These are phyloP conservation scores for Rhododendron molle DNA, from an alignment of 148 eudicot genomes.

Conservation along the genomic window DNA sequence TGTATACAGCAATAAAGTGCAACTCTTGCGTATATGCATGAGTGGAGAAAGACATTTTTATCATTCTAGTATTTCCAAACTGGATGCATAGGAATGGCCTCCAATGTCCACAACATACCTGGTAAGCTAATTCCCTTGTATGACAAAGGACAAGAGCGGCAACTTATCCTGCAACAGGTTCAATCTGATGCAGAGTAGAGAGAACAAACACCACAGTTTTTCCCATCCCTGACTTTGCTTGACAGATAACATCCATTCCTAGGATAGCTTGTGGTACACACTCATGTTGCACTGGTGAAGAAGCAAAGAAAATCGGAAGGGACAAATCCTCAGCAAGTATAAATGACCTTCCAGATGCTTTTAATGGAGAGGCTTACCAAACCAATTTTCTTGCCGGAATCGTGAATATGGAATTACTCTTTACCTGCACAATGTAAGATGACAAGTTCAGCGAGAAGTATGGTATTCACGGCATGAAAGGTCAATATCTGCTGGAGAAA, in stretches of 20 bases:
- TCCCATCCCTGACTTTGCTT: too few species aligned
- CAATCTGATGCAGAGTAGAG: constrained; percentile 64
- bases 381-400: constrained; percentile 25
- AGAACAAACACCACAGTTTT: too few species aligned
- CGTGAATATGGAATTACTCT: constrained; percentile 19
- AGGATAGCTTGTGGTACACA: constrained; percentile 66
- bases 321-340: constrained; percentile 32
- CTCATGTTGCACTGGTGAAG: too few species aligned
- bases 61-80: not conserved
- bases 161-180: constrained; percentile 57
- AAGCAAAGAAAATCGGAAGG: constrained; percentile 37
- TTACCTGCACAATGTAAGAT: constrained; percentile 32
- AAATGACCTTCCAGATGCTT: constrained; percentile 28
- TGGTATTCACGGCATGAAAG: not conserved
- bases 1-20: not conserved
- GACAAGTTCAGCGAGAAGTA: not conserved
- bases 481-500: not conserved
- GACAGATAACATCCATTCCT: too few species aligned
- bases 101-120: not conserved
- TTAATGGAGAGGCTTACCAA: constrained; percentile 31
- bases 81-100: too few species aligned
- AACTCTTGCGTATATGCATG: not conserved
- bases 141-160: constrained; percentile 64
- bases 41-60: not conserved
- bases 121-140: too few species aligned